Evolutionary conservation across 371 early-diverging fungal genomes (phyloP).

Genomic region (Apophysomyces sp.): DNA sequence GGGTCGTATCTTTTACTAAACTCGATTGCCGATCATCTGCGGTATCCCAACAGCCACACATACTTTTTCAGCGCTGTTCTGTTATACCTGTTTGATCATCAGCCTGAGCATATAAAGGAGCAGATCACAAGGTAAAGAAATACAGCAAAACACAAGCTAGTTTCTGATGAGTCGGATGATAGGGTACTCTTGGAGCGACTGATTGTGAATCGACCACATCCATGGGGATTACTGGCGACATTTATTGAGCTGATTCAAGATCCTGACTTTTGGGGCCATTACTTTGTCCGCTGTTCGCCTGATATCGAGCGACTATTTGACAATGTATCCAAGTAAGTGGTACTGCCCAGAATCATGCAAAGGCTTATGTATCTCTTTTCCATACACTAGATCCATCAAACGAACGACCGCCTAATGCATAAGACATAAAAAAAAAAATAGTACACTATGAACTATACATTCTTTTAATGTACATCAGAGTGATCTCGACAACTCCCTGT

Average conservation of each 20-base stretch:
- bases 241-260: constrained; percentile 95
- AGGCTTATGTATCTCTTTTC: background rate
- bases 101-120: constrained; percentile 76
- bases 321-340: constrained; percentile 59
- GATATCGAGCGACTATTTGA: constrained; percentile 77
- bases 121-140: constrained; percentile 72
- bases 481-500: background rate
- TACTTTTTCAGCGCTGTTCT: constrained; percentile 83
- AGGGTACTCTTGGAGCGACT: constrained; percentile 92
- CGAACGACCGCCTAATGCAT: constrained; percentile 4
- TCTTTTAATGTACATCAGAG: background rate
- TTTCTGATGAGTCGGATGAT: background rate
- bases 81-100: constrained; percentile 72
- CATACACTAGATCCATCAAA: constrained; percentile 14
- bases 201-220: constrained; percentile 96
- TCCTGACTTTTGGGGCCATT: constrained; percentile 86
- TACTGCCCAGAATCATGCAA: background rate
- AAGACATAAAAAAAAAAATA: constrained; percentile 3
- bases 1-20: constrained; percentile 84
- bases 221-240: constrained; percentile 95
- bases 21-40: constrained; percentile 92
- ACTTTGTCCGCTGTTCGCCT: constrained; percentile 69
- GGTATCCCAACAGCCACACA: constrained; percentile 96
- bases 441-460: background rate
- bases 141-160: background rate